Evolutionary conservation across 768 basidiomycete species (phyloP), one percentile per base, ranked within the genome.

Genomic region (Naganishia kalamii): DNA sequence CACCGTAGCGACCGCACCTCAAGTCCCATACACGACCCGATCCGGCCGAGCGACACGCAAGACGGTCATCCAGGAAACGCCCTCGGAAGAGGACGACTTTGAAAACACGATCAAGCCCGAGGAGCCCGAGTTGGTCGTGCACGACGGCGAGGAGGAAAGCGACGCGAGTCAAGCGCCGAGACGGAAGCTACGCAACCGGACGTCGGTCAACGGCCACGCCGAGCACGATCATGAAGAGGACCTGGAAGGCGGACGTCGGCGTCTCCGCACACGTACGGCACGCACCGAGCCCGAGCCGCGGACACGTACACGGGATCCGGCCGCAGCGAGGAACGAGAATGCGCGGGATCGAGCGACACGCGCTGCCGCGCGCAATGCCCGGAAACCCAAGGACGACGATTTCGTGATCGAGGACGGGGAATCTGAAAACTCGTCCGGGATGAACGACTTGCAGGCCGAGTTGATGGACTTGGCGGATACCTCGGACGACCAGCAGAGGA

Each of bases 51-150:
- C 35, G 11, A 57, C 54, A 21, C 35, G 37, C 21, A 57, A 57
- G 27, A 57, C 54, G 8, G 54, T 57, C n/a, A 57, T 57, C 21
- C 54, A 57, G 35, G 54, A 57, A 25, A 57, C 54, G 23, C 54
- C 54, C 3, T 57, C 54, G 17, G 62, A 63, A 8, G 50, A 52
- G 43, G 63, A 64, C 33, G 63, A 52, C 5, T 64, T 64, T 35
- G 63, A 64, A n/a, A 64, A 64, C 41, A 63, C 44, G 35, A 63
- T 63, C 33, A 48, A 23, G 8, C 44, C 48, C 2, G 62, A 63
- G 19, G 60, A 32, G 37, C 44, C 37, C 48, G 62, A 40, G 46
- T 30, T 29, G n/a, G 17, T 12, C 23, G 21, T 33, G 35, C 33
- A 48, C 30, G 61, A 50, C 33, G 30, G 15, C 6, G 30, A 40